Evolutionary conservation across 2,329 filamentous ascomycete species (phyloP), one percentile per base, ranked within the genome.

Genomic region (Aspergillus chevalieri): DNA sequence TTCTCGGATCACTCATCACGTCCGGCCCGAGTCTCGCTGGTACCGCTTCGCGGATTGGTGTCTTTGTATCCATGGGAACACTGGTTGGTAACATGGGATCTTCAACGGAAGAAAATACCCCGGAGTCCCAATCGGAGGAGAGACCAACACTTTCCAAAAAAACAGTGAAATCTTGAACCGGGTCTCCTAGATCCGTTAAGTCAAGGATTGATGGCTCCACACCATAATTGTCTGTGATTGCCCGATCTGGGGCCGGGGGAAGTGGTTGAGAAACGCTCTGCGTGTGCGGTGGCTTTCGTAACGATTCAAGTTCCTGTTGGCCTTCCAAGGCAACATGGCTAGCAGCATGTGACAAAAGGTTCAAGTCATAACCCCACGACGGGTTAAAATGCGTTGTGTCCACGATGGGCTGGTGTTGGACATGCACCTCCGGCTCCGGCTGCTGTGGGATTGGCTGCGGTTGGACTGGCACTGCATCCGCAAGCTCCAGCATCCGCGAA

Each of bases 341-440:
- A 9, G 73, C 73, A 22, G 73, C 73, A 61, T 76, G 73, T 8
- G 73, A 76, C 28, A 76, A 60, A 14, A 76, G 63, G 51, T 76
- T 76, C 49, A 76, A 56, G 49, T 76, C 73, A 54, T 76, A 76
- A n/a, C 73, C 73, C 73, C 73, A 76, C 5, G 72, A 74, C 4
- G 73, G 73, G 59, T 76, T 75, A 54, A 74, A 74, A 41, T 73
- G 69, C n/a, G 70, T 61, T 46, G 71, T 67, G 44, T 72, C 72
- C 48, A 74, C 63, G 45, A 73, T 67, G 9, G 69, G 61, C 12
- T 66, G 59, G 17, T 66, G 65, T 42, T 71, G 69, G 5, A 65
- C 57, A 47, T 69, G 63, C 50, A 72, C 59, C 58, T 72, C 65
- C 46, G 69, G 62, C 17, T 15, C 15, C 47, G 65, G 57, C 48